phyloP scores from a whole-genome alignment of 192 early-diverging fungal genomes.

The Backusella westeae region DNA sequence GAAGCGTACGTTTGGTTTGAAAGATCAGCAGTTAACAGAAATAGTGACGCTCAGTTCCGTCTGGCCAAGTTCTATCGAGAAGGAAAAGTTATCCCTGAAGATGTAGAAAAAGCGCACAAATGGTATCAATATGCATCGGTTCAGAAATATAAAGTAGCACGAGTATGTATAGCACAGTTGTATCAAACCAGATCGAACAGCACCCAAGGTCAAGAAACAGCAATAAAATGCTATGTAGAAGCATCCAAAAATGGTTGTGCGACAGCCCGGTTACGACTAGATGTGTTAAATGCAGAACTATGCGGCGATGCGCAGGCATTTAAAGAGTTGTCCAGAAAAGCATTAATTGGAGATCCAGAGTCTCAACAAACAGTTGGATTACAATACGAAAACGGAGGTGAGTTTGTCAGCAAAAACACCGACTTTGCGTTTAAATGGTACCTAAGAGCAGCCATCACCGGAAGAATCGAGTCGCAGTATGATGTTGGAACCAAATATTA shows the following conservation, averaged over 20 bases:
- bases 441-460: not conserved
- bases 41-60: not conserved
- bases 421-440: not conserved
- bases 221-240: not conserved
- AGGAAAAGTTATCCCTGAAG: not conserved
- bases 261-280: not conserved
- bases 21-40: not conserved
- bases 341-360: not conserved
- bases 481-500: not conserved
- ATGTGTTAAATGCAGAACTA: not conserved
- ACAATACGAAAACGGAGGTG: not conserved
- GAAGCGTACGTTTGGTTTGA: not conserved
- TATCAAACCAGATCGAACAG: not conserved
- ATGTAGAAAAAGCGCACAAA: not conserved
- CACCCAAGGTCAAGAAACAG: not conserved
- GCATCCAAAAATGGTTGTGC: not conserved
- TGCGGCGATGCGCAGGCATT: not conserved
- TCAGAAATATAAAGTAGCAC: not conserved
- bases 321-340: not conserved
- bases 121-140: not conserved
- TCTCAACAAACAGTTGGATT: not conserved
- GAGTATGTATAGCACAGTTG: not conserved
- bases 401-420: not conserved
- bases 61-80: not conserved
- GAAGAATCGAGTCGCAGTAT: not conserved